Conservation (phyloP, 2,329 filamentous ascomycete genomes). For the Penicillium brevicompactum region DNA sequence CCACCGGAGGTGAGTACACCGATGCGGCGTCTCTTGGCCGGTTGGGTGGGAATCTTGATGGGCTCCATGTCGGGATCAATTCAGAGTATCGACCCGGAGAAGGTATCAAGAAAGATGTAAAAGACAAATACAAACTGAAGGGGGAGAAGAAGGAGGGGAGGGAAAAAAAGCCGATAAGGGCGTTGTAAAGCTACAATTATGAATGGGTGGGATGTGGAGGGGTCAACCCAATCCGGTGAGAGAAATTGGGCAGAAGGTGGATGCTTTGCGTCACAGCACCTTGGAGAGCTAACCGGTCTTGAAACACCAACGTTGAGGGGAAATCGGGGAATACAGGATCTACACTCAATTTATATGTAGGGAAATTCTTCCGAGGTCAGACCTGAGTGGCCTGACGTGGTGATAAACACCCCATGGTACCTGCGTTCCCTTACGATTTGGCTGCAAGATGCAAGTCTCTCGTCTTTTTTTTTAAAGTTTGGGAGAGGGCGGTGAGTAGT, state of each 20-base stretch:
- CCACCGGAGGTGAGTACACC: conserved; percentile 93
- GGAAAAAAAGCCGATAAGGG: conserved; percentile 8
- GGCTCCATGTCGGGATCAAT: conserved; percentile 23
- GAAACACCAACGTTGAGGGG: conserved; percentile 4
- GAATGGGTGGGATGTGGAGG: conserved; percentile 21
- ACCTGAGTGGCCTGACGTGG: not conserved
- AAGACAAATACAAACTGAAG: conserved; percentile 1
- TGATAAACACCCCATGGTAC: conserved; percentile 1
- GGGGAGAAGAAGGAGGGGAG: not conserved
- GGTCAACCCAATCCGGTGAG: conserved; percentile 40
- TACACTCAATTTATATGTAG: not conserved
- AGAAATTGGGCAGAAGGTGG: conserved; percentile 36
- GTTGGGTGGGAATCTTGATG: conserved; percentile 32
- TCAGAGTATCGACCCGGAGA: conserved; percentile 10
- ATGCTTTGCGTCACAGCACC: conserved; percentile 22
- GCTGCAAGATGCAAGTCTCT: conserved; percentile 5
- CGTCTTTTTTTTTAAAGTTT: conserved; percentile 11
- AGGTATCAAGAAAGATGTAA: conserved; percentile 11
- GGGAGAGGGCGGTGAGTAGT: conserved; percentile 1
- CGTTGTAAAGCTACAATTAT: conserved; percentile 18
- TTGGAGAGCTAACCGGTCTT: conserved; percentile 8
- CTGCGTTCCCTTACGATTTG: conserved; percentile 3
- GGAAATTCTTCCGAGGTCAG: not conserved
- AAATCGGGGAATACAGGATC: not conserved
- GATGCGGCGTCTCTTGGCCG: conserved; percentile 65